A percentile compares a stretch with the other conserved stretches of the same genome.
phyloP scores from a whole-genome alignment of 2,329 filamentous ascomycete species.

The Penicillium frequentans region DNA sequence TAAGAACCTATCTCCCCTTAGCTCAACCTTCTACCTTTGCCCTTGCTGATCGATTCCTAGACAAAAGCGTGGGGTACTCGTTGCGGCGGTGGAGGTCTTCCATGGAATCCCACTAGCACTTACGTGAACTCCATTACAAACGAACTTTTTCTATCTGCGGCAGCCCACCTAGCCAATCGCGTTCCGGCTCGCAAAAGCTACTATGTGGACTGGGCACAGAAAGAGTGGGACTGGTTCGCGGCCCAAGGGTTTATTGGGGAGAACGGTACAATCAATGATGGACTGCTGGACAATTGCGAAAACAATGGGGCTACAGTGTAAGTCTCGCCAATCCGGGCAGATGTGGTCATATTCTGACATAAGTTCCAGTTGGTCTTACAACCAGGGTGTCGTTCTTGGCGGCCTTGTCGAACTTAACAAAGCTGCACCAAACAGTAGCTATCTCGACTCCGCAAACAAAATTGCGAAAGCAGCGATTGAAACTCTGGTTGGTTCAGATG shows the following conservation, averaged over 20 bases:
- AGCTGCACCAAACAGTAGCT: constrained; percentile 43
- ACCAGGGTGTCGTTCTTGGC: constrained; percentile 62
- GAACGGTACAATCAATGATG: constrained; percentile 55
- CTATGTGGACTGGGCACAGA: constrained; percentile 49
- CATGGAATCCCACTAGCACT: constrained; percentile 47
- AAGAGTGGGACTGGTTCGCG: constrained; percentile 54
- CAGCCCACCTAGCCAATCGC: constrained; percentile 57
- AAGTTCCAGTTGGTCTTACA: constrained; percentile 52
- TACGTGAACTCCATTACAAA: constrained; percentile 59
- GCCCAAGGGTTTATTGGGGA: constrained; percentile 49
- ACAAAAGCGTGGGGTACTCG: constrained; percentile 43
- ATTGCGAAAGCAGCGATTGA: constrained; percentile 58
- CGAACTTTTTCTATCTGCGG: constrained; percentile 56
- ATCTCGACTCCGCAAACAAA: constrained; percentile 44
- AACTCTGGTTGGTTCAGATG: constrained; percentile 45
- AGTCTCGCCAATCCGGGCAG: neutral
- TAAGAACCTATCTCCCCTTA: constrained; percentile 4
- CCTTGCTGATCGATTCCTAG: constrained; percentile 10
- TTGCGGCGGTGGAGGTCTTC: constrained; percentile 49
- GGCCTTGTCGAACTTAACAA: constrained; percentile 56
- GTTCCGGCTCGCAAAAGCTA: constrained; percentile 32
- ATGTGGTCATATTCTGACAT: neutral
- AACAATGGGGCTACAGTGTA: constrained; percentile 45
- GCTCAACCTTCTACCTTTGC: neutral
- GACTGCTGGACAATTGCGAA: constrained; percentile 51